Base-by-base conservation (phyloP, 2,329 filamentous ascomycete species). In the Didymella segeticola region DNA sequence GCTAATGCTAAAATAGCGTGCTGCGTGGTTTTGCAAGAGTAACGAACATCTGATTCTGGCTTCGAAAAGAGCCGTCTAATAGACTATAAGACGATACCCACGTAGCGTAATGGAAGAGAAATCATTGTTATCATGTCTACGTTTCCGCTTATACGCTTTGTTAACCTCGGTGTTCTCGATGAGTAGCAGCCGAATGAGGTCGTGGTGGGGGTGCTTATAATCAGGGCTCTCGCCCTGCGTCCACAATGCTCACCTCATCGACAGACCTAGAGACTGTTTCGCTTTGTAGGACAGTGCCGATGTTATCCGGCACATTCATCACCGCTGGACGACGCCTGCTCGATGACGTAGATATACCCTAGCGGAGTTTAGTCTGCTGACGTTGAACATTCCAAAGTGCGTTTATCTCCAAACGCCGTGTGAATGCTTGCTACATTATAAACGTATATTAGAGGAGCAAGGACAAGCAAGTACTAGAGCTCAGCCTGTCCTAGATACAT, bases 81-180 rank as follows among this genome's bases (percentile, higher is more conserved):
- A 49, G 51, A 54, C 29, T 22, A 22, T 36, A 30, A 43, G 25
- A 33, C 42, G 53, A 56, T 56, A 56, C 53, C 53, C 53, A 47
- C 43, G 37, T 56, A 51, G 36, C 46, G 29, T 56, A 50, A 56
- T 56, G 8, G 52, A 51, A 50, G 14, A 19, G 49, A 11, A 23
- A 26, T 14, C 14, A 25, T 38, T 46, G 27, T 10, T 25, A 29
- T 10, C 12, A 41, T 10, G 5, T 20, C 15, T n/a, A 30, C 22
- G 6, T 34, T 34, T 5, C 17, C 22, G 6, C 4, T 1, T 25
- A 20, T n/a, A 15, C n/a, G 2, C 10, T 5, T 25, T 17, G 4
- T 7, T 19, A 3, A 22, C 8, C 26, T 33, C 22, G n/a, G 5
- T 5, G 12, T n/a, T 7, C n/a, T 12, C 23, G 9, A 39, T 14